Conservation (phyloP, 2,329 filamentous ascomycete species). For the Sporothrix curviconia region DNA sequence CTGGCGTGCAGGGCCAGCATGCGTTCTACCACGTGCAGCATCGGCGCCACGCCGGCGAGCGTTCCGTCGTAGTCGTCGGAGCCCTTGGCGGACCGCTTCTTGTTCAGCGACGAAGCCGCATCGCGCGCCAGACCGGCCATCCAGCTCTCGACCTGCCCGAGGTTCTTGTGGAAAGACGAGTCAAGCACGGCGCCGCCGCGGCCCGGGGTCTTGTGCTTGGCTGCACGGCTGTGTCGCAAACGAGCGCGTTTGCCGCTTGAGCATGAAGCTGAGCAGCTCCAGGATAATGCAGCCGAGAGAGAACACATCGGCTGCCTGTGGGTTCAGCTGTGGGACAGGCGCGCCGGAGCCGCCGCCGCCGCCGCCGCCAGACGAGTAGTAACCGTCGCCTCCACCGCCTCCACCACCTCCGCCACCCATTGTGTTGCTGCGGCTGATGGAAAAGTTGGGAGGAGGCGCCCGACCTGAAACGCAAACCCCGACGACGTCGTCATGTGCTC, state of each 20-base stretch:
- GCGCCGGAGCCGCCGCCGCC: conserved; percentile 18
- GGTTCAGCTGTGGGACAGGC: conserved; percentile 40
- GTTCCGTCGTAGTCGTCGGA: conserved; percentile 35
- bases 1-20: conserved; percentile 49
- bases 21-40: conserved; percentile 46
- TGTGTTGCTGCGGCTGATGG: conserved; percentile 29
- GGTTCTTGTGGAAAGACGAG: conserved; percentile 65
- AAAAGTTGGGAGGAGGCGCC: conserved; percentile 29
- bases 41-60: conserved; percentile 45
- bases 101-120: conserved; percentile 28
- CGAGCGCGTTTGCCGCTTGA: conserved; percentile 60
- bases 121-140: conserved; percentile 55
- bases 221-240: conserved; percentile 61
- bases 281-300: conserved; percentile 67
- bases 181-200: conserved; percentile 58
- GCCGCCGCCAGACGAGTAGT: conserved; percentile 15
- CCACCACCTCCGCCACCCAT: background rate
- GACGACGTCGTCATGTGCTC: conserved; percentile 5
- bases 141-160: conserved; percentile 63
- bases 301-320: conserved; percentile 62
- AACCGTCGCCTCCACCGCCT: conserved; percentile 15
- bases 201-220: conserved; percentile 54
- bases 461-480: background rate
- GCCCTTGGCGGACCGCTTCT: conserved; percentile 20
- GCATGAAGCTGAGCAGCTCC: conserved; percentile 61